Base-by-base conservation (phyloP, 2,329 filamentous ascomycete species). In the Diaporthe citri region DNA sequence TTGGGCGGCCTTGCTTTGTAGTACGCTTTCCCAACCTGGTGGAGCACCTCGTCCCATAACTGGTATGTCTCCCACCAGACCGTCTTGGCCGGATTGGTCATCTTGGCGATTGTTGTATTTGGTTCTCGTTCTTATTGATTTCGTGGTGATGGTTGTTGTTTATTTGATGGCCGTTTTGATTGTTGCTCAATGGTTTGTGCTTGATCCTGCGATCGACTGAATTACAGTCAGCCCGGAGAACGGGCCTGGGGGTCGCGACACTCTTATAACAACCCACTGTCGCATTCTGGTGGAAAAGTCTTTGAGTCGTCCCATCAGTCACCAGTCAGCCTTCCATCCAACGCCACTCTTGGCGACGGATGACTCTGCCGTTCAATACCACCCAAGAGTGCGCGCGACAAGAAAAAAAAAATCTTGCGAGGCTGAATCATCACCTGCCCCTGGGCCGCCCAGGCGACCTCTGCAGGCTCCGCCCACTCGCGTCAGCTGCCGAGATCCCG, bases 21-120 rank as follows among this genome's bases (percentile, higher is more conserved):
- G 78, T 85, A 85, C 60, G 80, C 78, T 73, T 80, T 83, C 59
- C 84, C 85, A 56, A 86, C 78, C 52, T 81, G 80, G 72, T 84
- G 82, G 51, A 85, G 80, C n/a, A 86, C 80, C 13, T 80, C 79
- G 31, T 85, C 84, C 84, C 84, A 86, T 31, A 82, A 66, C 73
- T 84, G 80, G 76, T 83, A 80, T n/a, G 82, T 83, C 76, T 79
- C 82, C 70, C 80, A 80, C 79, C 81, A 81, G 48, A 84, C 71
- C 73, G 71, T 76, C 60, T 72, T 77, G 9, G 51, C 75, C 8
- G 75, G 75, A 52, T 76, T 76, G 20, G 66, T 69, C 74, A 76
- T 74, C 6, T 36, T 74, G 31, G 28, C 8, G 64, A 36, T 46
- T 25, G 51, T 34, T 13, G 28, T 28, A 2, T n/a, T 71, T 36